phyloP scores from a whole-genome alignment of 345 rosid species.

The Microcos paniculata region DNA sequence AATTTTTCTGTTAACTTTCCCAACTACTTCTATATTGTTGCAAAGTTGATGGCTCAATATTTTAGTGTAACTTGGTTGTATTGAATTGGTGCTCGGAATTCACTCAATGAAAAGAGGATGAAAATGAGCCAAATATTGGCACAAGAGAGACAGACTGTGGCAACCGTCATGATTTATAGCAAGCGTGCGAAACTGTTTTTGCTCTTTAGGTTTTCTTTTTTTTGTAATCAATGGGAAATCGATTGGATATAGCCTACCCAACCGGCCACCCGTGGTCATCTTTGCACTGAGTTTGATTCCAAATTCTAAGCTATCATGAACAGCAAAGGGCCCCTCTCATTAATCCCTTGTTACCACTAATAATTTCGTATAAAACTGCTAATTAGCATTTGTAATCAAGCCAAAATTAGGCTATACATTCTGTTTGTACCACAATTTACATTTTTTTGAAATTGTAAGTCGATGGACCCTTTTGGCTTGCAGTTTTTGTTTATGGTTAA shows the following conservation, averaged over 20 bases:
- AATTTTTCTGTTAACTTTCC: neutral
- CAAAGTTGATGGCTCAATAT: constrained; percentile 8
- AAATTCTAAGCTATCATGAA: neutral
- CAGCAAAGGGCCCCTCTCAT: neutral
- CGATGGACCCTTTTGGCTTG: no score
- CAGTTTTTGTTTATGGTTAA: no score
- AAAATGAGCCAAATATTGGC: neutral
- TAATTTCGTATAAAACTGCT: neutral
- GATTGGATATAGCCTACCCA: neutral
- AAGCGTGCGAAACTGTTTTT: neutral
- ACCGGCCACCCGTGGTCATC: neutral
- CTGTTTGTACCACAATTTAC: no score
- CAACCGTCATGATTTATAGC: neutral
- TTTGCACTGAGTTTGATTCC: neutral
- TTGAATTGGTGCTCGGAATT: neutral
- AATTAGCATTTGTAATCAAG: neutral
- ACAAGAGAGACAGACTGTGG: neutral
- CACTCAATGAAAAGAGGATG: neutral
- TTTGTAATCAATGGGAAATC: neutral
- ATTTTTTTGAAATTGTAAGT: no score
- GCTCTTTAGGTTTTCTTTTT: neutral
- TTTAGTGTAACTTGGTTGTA: neutral
- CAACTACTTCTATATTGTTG: neutral
- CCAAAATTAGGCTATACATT: neutral
- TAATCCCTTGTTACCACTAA: neutral